Percentiles rank a stretch among this genome's conserved stretches.
Conservation (phyloP, 116 monocot genomes). For the Zostera marina region DNA sequence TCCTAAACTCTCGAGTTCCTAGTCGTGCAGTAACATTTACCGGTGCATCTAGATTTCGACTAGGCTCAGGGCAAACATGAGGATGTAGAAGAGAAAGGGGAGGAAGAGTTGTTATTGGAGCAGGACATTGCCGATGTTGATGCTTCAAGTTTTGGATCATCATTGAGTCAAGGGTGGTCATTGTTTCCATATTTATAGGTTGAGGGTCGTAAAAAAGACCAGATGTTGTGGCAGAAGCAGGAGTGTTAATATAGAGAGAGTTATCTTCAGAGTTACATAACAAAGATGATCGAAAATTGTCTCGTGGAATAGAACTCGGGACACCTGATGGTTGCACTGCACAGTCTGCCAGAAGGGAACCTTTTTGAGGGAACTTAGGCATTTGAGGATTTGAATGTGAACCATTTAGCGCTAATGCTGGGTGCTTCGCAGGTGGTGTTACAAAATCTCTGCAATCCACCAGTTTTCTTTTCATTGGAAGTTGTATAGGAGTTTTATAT, state of each 20-base stretch:
- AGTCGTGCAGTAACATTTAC: constrained; percentile 68
- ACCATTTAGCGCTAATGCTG: constrained; percentile 20
- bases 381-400: constrained; percentile 32
- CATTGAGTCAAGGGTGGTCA: constrained; percentile 88
- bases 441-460: constrained; percentile 43
- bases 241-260: background rate
- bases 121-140: constrained; percentile 95
- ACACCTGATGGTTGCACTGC: constrained; percentile 6
- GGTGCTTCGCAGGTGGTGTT: constrained; percentile 38
- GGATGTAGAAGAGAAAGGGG: constrained; percentile 94
- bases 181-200: constrained; percentile 39
- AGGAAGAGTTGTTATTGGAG: constrained; percentile 92
- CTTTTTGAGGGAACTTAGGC: constrained; percentile 29
- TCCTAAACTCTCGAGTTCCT: constrained; percentile 49
- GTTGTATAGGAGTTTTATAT: constrained; percentile 43
- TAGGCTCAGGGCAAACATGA: constrained; percentile 92
- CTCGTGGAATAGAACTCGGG: background rate
- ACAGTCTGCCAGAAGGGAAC: constrained; percentile 12
- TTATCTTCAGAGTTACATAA: constrained; percentile 38
- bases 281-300: constrained; percentile 1
- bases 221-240: background rate
- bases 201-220: constrained; percentile 25
- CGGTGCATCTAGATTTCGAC: constrained; percentile 72
- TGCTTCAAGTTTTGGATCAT: constrained; percentile 96
- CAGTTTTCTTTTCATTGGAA: constrained; percentile 79